Conservation (phyloP, 495 filamentous ascomycete species). For the Trichocladium antarcticum region DNA sequence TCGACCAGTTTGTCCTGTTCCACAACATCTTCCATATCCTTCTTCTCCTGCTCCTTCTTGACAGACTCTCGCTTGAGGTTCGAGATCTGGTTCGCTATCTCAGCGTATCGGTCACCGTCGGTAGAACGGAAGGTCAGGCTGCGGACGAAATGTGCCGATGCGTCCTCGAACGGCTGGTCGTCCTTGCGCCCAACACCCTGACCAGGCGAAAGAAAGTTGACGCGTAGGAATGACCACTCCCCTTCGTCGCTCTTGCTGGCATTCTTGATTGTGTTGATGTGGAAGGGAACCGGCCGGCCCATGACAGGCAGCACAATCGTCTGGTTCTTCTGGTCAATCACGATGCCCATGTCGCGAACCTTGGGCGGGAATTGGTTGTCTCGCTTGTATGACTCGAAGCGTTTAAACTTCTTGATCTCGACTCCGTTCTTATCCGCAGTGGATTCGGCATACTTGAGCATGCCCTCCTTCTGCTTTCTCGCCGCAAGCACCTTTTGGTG, state of each 20-base stretch:
- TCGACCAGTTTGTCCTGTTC: conserved; percentile 96
- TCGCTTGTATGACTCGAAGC: conserved; percentile 97
- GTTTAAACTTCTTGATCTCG: conserved; percentile 91
- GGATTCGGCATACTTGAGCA: conserved; percentile 68
- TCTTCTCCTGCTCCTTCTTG: conserved; percentile 93
- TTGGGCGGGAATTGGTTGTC: conserved; percentile 84
- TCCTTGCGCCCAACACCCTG: conserved; percentile 97
- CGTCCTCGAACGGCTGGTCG: conserved; percentile 96
- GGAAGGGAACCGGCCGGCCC: conserved; percentile 95
- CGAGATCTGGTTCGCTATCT: conserved; percentile 80
- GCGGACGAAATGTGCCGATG: conserved; percentile 86
- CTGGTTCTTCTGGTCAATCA: conserved; percentile 80
- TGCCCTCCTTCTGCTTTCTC: conserved; percentile 81
- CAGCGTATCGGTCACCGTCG: conserved; percentile 74
- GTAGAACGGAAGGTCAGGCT: conserved; percentile 89
- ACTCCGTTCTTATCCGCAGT: conserved; percentile 81
- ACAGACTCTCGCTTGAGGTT: conserved; percentile 85
- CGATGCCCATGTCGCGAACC: conserved; percentile 73
- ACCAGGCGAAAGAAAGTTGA: conserved; percentile 95
- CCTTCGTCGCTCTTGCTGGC: conserved; percentile 90
- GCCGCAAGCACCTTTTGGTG: conserved; percentile 84
- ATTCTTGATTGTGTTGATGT: conserved; percentile 99
- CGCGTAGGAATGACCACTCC: conserved; percentile 83
- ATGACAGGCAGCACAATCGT: conserved; percentile 93
- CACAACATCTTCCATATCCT: conserved; percentile 99